A percentile compares a stretch with the other conserved stretches of the same genome.
Evolutionary conservation across 176 grass and related monocot species (phyloP).

Genomic region (Cenchrus americanus): DNA sequence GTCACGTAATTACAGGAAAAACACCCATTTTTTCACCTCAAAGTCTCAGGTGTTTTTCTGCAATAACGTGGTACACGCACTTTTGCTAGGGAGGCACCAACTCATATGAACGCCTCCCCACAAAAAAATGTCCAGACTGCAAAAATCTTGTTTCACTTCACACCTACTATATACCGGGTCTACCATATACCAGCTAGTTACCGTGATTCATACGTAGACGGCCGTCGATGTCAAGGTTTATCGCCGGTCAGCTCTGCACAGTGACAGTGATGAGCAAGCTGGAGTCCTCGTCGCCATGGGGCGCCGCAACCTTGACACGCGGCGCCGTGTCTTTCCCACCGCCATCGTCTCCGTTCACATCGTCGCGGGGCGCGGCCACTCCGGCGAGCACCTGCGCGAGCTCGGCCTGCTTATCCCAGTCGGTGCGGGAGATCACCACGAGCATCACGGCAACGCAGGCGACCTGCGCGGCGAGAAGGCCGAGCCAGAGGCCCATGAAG

Average conservation of each 20-base stretch:
- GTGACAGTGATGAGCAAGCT: conserved; percentile 56
- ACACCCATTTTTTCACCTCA: neutral
- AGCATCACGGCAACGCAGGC: conserved; percentile 82
- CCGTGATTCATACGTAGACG: conserved; percentile 43
- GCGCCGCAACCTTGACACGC: conserved; percentile 51
- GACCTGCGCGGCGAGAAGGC: conserved; percentile 78
- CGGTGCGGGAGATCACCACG: conserved; percentile 56
- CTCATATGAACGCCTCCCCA: neutral
- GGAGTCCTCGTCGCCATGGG: conserved; percentile 56
- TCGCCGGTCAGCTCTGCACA: conserved; percentile 39
- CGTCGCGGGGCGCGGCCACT: neutral
- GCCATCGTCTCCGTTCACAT: conserved; percentile 24
- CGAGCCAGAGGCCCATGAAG: conserved; percentile 90
- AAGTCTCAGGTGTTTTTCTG: conserved; percentile 42
- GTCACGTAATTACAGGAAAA: conserved; percentile 49
- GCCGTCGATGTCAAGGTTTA: conserved; percentile 36
- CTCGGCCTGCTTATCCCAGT: conserved; percentile 71
- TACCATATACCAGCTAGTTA: conserved; percentile 14
- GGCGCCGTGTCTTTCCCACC: conserved; percentile 45
- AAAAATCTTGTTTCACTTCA: conserved; percentile 18
- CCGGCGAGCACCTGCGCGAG: conserved; percentile 72
- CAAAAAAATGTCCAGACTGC: conserved; percentile 14
- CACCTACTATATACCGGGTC: conserved; percentile 1
- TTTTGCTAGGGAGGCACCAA: neutral
- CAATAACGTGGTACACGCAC: conserved; percentile 26